These are phyloP conservation scores for Hypoxylon sp. DNA, from an alignment of 2,329 filamentous ascomycete genomes.

Conservation along the genomic window DNA sequence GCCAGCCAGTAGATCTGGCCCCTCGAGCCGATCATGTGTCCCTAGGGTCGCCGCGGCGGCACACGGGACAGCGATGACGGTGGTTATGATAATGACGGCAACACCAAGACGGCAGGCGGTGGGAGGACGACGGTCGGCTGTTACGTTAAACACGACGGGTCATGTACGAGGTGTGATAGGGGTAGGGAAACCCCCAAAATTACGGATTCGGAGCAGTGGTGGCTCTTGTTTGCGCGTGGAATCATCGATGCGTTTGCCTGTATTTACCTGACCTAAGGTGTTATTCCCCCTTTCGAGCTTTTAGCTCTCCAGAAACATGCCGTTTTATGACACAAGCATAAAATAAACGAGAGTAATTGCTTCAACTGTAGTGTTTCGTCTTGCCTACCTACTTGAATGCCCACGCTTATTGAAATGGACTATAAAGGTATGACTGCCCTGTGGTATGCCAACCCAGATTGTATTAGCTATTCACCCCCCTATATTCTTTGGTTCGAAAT, in stretches of 20 bases:
- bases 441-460: no score
- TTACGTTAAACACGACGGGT: not conserved
- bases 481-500: no score
- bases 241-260: constrained; percentile 31
- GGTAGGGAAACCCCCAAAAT: constrained; percentile 2
- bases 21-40: constrained; percentile 29
- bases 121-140: not conserved
- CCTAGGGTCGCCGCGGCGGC: constrained; percentile 13
- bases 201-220: not conserved
- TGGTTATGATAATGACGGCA: not conserved
- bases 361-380: not conserved
- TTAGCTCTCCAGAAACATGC: not conserved
- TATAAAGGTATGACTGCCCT: no score
- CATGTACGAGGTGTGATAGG: not conserved
- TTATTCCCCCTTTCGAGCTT: not conserved
- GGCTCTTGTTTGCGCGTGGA: constrained; percentile 23
- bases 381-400: no score
- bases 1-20: constrained; percentile 35
- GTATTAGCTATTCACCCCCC: no score
- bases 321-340: not conserved
- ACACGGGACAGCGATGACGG: not conserved
- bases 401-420: no score
- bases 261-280: constrained; percentile 8
- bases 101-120: not conserved
- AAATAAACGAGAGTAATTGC: not conserved